phyloP scores from a whole-genome alignment of 1,284 basidiomycete species.

The Tilletia horrida region DNA sequence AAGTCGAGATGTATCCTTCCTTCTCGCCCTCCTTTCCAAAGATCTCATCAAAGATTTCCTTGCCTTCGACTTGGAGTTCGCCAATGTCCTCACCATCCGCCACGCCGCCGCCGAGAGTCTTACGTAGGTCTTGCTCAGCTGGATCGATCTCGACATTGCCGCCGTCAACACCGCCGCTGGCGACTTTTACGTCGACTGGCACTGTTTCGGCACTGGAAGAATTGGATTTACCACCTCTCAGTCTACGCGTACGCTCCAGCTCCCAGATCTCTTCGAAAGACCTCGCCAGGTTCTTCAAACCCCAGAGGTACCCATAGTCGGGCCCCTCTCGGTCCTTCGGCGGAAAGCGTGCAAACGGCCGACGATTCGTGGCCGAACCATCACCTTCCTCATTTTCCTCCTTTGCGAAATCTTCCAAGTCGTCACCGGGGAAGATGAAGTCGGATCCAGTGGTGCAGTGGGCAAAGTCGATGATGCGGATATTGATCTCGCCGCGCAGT shows the following conservation, averaged over 20 bases:
- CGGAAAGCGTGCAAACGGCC: conserved; percentile 64
- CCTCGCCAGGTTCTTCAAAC: conserved; percentile 72
- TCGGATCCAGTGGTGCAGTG: conserved; percentile 95
- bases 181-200: background rate
- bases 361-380: conserved; percentile 15
- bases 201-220: background rate
- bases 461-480: conserved; percentile 96
- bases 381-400: conserved; percentile 29
- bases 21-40: conserved; percentile 38
- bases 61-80: conserved; percentile 38
- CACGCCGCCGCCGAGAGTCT: conserved; percentile 11
- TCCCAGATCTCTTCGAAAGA: conserved; percentile 62
- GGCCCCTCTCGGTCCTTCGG: conserved; percentile 83
- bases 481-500: conserved; percentile 82
- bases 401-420: conserved; percentile 20
- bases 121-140: background rate
- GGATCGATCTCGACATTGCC: conserved; percentile 24
- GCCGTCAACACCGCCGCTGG: background rate
- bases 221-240: conserved; percentile 5
- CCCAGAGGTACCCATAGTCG: conserved; percentile 90
- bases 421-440: conserved; percentile 64
- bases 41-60: conserved; percentile 52
- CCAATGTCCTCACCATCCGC: conserved; percentile 31
- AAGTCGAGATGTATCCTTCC: conserved; percentile 19
- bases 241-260: conserved; percentile 33